Conservation (phyloP, 805 yeast species). For the Tanozyma kutaoensis region DNA sequence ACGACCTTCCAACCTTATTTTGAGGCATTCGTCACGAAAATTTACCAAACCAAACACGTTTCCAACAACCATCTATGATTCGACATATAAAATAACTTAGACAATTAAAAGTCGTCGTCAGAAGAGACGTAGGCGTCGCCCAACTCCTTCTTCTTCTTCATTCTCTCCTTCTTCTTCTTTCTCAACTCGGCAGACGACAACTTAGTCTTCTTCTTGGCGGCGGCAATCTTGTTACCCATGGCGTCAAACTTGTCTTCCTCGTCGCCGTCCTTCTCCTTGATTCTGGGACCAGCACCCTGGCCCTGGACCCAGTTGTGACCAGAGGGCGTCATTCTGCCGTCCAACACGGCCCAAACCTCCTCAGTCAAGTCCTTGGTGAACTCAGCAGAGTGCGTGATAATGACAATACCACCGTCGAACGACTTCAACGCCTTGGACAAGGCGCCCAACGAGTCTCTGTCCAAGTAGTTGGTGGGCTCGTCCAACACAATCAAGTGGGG, state of each 20-base stretch:
- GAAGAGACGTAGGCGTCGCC: constrained; percentile 96
- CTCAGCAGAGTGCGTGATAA: constrained; percentile 99
- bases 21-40: constrained; percentile 1
- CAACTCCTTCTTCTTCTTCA: constrained; percentile 99
- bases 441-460: constrained; percentile 99
- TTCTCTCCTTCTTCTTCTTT: constrained; percentile 99
- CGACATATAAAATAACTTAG: too few species aligned
- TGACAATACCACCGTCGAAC: constrained; percentile 99
- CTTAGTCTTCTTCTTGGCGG: constrained; percentile 94
- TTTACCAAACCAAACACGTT: constrained; percentile 2
- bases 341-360: constrained; percentile 99
- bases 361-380: constrained; percentile 98
- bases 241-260: constrained; percentile 99
- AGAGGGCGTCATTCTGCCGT: constrained; percentile 99
- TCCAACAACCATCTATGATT: neutral
- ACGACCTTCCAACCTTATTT: constrained; percentile 1
- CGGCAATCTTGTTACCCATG: constrained; percentile 99
- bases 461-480: constrained; percentile 99
- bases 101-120: constrained; percentile 47
- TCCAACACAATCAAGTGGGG: constrained; percentile 98
- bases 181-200: constrained; percentile 97
- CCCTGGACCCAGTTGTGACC: constrained; percentile 99
- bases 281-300: constrained; percentile 99
- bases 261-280: constrained; percentile 82
- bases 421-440: constrained; percentile 97